Evolutionary conservation across 2,329 filamentous ascomycete species (phyloP), one percentile per base, ranked within the genome.

Genomic region (Seiridium cupressi): DNA sequence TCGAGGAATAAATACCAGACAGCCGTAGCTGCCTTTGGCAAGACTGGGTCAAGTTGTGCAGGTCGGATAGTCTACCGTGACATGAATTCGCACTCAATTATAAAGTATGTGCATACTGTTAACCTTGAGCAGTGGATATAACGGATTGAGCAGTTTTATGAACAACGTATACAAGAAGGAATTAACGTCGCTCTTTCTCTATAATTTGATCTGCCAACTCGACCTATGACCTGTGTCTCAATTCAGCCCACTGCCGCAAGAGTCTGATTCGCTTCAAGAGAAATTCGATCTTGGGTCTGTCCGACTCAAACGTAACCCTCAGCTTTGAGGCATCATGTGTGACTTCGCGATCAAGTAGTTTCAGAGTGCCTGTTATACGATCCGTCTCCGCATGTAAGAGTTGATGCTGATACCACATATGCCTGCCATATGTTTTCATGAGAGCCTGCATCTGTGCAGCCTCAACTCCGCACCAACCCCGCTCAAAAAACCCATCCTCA

Each of bases 401-500:
- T 1, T 46, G 11, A 36, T 57, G 54, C 36, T 55, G 36, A n/a
- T 57, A 57, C 54, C 44, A 57, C 40, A 36, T 47, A n/a, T 57
- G 54, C 44, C 18, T 44, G 6, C 32, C 32, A n/a, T 46, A 57
- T 6, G 54, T 47, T 13, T 47, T 18, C 13, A 18, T 57, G 10
- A 57, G 26, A 2, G 54, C 44, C 13, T 57, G 42, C n/a, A 46
- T 31, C 3, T 47, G 40, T 18, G 40, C 40, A 5, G 44, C 54
- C 31, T 57, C 54, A 4, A 57, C 54, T 3, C 26, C 44, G 31
- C 54, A 57, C 54, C 54, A 57, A 4, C 40, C 54, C 34, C 54
- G 26, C 35, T 47, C 54, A 34, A 57, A 57, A 42, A 46, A 57
- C 2, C 54, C 54, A 7, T 26, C 40, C n/a, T 57, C 54, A 31